phyloP scores from a whole-genome alignment of 83 land plant genomes.

The Picea mariana region DNA sequence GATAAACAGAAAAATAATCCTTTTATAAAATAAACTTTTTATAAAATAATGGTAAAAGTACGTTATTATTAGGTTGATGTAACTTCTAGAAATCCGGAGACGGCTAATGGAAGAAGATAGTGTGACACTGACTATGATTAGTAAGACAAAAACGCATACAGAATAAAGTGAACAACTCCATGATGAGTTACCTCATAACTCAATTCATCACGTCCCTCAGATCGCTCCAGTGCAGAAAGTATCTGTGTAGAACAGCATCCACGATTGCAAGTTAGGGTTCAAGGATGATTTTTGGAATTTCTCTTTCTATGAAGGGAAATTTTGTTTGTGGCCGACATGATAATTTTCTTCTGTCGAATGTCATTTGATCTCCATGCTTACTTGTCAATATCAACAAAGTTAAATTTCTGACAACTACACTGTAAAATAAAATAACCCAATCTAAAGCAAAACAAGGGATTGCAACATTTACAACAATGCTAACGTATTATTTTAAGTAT shows the following conservation, averaged over 20 bases:
- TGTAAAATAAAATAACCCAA: not conserved
- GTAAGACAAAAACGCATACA: not conserved
- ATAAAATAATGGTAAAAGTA: not conserved
- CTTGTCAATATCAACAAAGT: not conserved
- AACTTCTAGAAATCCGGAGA: not conserved
- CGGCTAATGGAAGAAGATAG: not conserved
- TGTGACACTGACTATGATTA: not conserved
- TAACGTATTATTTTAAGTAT: too few relatives aligned
- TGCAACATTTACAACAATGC: too few relatives aligned
- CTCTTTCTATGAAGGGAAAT: not conserved
- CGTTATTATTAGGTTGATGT: not conserved
- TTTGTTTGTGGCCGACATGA: not conserved
- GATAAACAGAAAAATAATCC: not conserved
- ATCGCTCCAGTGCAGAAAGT: constrained; percentile 10
- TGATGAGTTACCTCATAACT: not conserved
- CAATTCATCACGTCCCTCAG: constrained; percentile 6
- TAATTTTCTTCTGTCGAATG: not conserved
- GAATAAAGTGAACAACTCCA: not conserved
- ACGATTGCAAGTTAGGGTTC: not conserved
- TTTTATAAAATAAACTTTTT: too few relatives aligned
- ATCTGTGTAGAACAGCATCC: constrained; percentile 6
- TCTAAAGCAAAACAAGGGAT: too few relatives aligned
- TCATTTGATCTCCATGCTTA: not conserved
- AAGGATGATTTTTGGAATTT: not conserved
- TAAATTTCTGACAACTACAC: not conserved